Evolutionary conservation across 2,329 filamentous ascomycete species (phyloP), one percentile per base, ranked within the genome.

Genomic region (Phialophora tarda): DNA sequence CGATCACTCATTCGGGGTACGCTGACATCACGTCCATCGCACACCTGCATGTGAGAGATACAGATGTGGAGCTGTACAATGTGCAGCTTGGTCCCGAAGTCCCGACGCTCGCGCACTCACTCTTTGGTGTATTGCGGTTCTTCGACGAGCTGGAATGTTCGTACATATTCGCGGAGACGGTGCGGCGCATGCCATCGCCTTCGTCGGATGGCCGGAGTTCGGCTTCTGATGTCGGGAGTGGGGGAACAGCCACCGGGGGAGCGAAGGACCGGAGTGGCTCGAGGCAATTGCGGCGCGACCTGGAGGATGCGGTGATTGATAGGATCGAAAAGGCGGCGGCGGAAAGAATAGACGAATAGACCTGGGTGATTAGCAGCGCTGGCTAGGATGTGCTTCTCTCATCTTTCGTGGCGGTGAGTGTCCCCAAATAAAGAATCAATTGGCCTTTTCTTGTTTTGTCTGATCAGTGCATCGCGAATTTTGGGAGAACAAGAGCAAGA

Each of bases 91-190:
- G 94, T 0, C 80, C 79, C 17, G 86, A 90, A 53, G 88, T 88
- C 0, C 86, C 86, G 71, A 86, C 86, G 34, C 93, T 99, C 72
- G 94, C 95, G 1, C 88, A 93, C 72, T 91, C 91, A 0, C 82
- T 99, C 14, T 99, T 99, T 77, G 91, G 92, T 12, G 91, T 92
- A 1, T 81, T 99, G 62, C 85, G 95, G 61, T 91, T 93, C 72
- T 84, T 99, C 69, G 95, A 99, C 77, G 86, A 89, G 73, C 84
- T 88, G 69, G 86, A 88, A 32, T 92, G 92, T 3, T 89, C 95
- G 75, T 83, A 90, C 23, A 97, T 99, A 60, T 91, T 93, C 72
- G 92, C 98, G 11, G 95, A 99, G 77, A 94, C 94, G 2, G 91
- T 97, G 64, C 48, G 11, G 32, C 48, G 14, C 17, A 11, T 23